These are phyloP conservation scores for Phellopilus nigrolimitatus DNA, from an alignment of 1,284 basidiomycete species.

Conservation along the genomic window DNA sequence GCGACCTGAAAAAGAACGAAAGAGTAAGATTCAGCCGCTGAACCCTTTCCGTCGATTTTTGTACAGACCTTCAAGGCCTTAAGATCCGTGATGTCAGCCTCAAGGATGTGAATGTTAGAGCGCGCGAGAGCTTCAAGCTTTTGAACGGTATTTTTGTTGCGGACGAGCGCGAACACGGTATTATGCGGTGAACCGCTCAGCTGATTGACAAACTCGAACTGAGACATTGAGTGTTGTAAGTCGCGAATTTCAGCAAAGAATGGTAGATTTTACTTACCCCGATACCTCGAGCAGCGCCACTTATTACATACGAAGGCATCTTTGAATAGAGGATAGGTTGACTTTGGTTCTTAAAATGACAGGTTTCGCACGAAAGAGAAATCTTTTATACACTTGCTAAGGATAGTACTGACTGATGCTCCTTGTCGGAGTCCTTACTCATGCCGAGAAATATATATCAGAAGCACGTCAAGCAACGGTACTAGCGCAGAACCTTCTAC, in stretches of 20 bases:
- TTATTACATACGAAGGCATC: constrained; percentile 30
- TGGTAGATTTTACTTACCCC: constrained; percentile 23
- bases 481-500: too few species aligned
- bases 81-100: constrained; percentile 31
- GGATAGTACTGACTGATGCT: too few species aligned
- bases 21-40: not conserved
- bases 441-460: too few species aligned
- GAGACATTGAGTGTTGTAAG: not conserved
- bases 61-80: constrained; percentile 25
- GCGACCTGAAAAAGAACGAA: constrained; percentile 18
- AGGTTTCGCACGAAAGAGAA: not conserved
- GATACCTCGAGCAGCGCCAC: constrained; percentile 31
- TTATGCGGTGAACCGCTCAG: constrained; percentile 26
- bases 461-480: too few species aligned
- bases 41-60: not conserved
- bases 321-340: not conserved
- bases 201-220: constrained; percentile 34
- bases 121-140: constrained; percentile 23
- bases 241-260: not conserved
- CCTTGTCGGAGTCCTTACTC: too few species aligned
- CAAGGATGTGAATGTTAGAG: constrained; percentile 29
- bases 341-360: not conserved
- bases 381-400: not conserved
- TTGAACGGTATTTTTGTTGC: constrained; percentile 25
- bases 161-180: constrained; percentile 32